Base-by-base conservation (phyloP, 306 rosid genomes). In the Inga oerstediana region DNA sequence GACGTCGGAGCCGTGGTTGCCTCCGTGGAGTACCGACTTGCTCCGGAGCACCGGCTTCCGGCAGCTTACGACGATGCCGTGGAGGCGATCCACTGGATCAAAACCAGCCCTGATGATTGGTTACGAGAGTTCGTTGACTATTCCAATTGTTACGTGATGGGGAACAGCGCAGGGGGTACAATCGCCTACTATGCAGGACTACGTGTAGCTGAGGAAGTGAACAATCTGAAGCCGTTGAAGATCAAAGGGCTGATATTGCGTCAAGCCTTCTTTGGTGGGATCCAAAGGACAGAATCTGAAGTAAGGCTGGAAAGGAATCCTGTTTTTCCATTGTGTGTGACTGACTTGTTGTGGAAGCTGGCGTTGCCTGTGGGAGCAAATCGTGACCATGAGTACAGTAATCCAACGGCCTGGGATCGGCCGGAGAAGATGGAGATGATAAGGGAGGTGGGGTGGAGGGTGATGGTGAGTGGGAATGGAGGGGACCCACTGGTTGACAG, bases 41-140 rank as follows among this genome's bases (percentile, higher is more conserved):
- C 91, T 5, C 94, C 90, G 7, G 91, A 89, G 78, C 88, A 89
- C 58, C 87, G 88, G 7, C 82, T 83, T 20, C 90, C 91, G 5
- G 90, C 90, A 3, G 90, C 94, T 0, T 91, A 72, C 22, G 89
- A 91, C 0, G 92, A 89, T 43, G 94, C 80, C 4, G 4, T 81
- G 78, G 92, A 89, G 16, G 87, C 94, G 8, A 24, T 91, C 59
- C 80, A 51, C 61, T 83, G 81, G 79, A 75, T 91, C 14, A 81
- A 58, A 79, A 19, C 46, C 17, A 34, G 51, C 24, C 9, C 37
- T 0, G 89, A 89, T 8, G 87, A 77, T 3, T 91, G 93, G 93
- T 8, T 91, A 68, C 74, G 49, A 0, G 4, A 17, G 1, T 66
- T 73, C 30, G 91, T 77, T 49, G 93, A 91, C 15, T 44, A 73